Evolutionary conservation across 495 filamentous ascomycete species (phyloP), one percentile per base, ranked within the genome.

Genomic region (Rostrohypoxylon terebratum): DNA sequence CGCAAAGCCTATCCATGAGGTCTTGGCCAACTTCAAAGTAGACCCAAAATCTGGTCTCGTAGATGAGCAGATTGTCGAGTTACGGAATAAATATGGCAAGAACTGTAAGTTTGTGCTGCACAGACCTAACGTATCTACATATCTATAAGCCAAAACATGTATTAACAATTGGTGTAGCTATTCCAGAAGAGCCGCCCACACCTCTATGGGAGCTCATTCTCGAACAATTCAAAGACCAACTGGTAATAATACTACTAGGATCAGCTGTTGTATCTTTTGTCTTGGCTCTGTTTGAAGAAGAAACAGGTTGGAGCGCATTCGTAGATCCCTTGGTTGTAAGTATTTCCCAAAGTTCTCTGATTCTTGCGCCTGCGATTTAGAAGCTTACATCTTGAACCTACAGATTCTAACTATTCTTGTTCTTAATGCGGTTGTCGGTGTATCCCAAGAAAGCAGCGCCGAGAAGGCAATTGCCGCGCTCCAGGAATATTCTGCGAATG

Each of bases 161-260:
- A 57, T 70, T 77, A 78, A 70, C 76, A 78, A 68, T 59, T 59
- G 57, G 42, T 61, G 63, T 79, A 98, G 96, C 94, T 60, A 89
- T 99, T 63, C 91, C 93, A 14, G 96, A 99, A 82, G 96, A 98
- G 59, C 94, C 96, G 47, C 93, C 96, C n/a, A 98, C 96, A 14
- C 96, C 96, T 38, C 77, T 99, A 51, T 99, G 96, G 95, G 86
- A 97, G 80, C 89, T 99, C 67, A 91, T 99, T 45, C 85, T 98
- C 59, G 96, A 99, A 80, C 96, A 99, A 81, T 99, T 99, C 86
- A 97, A 99, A 82, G 96, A 99, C 77, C 96, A 99, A 81, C 87
- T 99, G 2, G 96, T 99, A 61, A 87, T 99, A 61, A 99, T 99
- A 75, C 87, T 99, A 3, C 84, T 99, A 54, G 96, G 89, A 47